Evolutionary conservation across 2,329 filamentous ascomycete genomes (phyloP).

Genomic region (Myriosclerotinia curreyana): DNA sequence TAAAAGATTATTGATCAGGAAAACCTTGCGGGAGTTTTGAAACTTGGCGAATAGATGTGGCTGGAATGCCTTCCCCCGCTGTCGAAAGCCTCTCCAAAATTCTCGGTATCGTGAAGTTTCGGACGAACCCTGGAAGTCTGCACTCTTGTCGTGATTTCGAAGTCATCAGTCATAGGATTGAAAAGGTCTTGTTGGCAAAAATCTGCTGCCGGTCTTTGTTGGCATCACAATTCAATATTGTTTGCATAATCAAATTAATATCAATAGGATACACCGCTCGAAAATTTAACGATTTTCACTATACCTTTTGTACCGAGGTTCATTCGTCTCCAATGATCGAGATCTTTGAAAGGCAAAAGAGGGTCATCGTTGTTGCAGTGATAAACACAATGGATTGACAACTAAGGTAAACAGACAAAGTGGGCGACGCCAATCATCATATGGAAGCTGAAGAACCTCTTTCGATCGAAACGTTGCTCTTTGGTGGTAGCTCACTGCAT

Average conservation of each 20-base stretch:
- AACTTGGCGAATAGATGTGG: conserved; percentile 16
- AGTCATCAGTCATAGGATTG: conserved; percentile 7
- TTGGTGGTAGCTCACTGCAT: conserved; percentile 18
- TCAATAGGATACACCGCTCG: conserved; percentile 14
- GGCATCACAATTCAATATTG: conserved; percentile 19
- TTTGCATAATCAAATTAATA: conserved; percentile 12
- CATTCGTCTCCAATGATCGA: conserved; percentile 3
- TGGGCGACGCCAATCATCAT: conserved; percentile 19
- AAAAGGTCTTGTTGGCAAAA: background rate
- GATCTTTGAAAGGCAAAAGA: conserved; percentile 2
- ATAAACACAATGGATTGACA: conserved; percentile 10
- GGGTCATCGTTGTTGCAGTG: conserved; percentile 5
- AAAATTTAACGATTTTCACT: background rate
- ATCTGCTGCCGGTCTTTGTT: conserved; percentile 7
- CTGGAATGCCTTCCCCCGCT: conserved; percentile 12
- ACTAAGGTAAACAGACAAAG: conserved; percentile 19
- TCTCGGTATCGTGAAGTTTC: conserved; percentile 19
- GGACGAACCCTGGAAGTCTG: conserved; percentile 13
- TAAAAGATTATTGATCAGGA: background rate
- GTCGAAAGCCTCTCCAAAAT: conserved; percentile 4
- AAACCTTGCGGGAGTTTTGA: conserved; percentile 1
- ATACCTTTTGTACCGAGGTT: conserved; percentile 10
- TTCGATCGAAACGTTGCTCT: conserved; percentile 22
- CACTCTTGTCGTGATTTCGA: conserved; percentile 11
- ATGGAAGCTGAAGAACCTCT: conserved; percentile 21